Evolutionary conservation across 805 yeast genomes (phyloP).

Genomic region (Ogataea siamensis): DNA sequence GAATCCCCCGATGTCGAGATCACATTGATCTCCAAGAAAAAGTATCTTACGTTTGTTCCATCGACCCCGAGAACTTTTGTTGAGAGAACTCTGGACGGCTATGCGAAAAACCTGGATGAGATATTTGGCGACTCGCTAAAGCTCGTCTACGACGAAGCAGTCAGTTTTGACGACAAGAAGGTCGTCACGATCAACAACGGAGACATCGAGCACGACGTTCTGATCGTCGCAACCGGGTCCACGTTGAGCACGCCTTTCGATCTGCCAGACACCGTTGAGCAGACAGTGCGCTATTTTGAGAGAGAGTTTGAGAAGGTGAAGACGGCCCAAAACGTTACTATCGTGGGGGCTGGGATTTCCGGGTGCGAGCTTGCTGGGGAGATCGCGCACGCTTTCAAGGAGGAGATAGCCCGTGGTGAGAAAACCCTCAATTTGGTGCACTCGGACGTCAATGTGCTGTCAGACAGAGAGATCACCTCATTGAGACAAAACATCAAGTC

Average conservation of each 20-base stretch:
- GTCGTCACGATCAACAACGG: constrained; percentile 18
- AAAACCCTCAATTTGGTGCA: constrained; percentile 29
- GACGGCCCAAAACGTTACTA: constrained; percentile 26
- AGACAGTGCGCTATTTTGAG: constrained; percentile 16
- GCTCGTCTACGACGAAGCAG: constrained; percentile 23
- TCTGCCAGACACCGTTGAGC: constrained; percentile 7
- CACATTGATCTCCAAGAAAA: constrained; percentile 17
- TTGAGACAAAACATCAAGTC: constrained; percentile 5
- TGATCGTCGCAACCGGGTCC: constrained; percentile 34
- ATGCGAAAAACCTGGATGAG: constrained; percentile 4
- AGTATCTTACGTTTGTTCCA: constrained; percentile 14
- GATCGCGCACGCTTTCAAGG: constrained; percentile 22
- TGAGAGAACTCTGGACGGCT: not conserved
- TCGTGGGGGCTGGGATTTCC: constrained; percentile 36
- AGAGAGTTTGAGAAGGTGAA: constrained; percentile 16
- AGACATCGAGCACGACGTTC: constrained; percentile 21
- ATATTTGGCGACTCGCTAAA: constrained; percentile 22
- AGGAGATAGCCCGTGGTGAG: constrained; percentile 13
- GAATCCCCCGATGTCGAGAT: constrained; percentile 8
- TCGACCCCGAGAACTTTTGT: constrained; percentile 16
- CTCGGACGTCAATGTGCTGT: constrained; percentile 15
- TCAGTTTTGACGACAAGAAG: constrained; percentile 16
- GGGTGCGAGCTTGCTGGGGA: constrained; percentile 36
- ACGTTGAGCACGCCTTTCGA: constrained; percentile 30
- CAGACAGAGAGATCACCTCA: not conserved